Evolutionary conservation across 2,329 filamentous ascomycete species (phyloP).

Genomic region (Colletotrichum sp.): DNA sequence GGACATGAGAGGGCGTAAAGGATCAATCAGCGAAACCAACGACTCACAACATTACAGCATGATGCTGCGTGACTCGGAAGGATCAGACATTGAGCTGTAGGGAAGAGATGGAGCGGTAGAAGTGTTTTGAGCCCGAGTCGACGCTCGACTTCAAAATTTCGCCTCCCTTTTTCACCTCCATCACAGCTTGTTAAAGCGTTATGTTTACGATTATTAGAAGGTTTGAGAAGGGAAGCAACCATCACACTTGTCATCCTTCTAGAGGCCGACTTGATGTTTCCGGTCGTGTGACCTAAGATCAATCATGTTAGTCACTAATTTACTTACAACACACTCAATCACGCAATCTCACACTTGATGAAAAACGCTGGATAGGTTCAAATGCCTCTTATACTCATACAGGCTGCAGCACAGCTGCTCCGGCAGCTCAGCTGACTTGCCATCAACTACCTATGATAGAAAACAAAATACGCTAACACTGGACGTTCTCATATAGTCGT

Average conservation of each 20-base stretch:
- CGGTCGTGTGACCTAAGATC: too few relatives aligned
- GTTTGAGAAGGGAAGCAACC: too few relatives aligned
- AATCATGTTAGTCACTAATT: too few relatives aligned
- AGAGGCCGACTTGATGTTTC: too few relatives aligned
- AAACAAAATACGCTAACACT: not conserved
- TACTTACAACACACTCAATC: not conserved
- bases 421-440: constrained; percentile 15
- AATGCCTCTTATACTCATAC: not conserved
- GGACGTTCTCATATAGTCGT: not conserved
- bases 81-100: not conserved
- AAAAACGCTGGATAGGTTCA: not conserved
- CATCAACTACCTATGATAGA: not conserved
- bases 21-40: not conserved
- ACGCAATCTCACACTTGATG: not conserved
- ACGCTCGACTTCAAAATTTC: too few relatives aligned
- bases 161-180: too few relatives aligned
- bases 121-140: too few relatives aligned
- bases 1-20: not conserved
- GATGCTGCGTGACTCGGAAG: not conserved
- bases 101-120: not conserved
- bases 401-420: constrained; percentile 14
- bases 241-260: too few relatives aligned
- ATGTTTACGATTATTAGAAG: too few relatives aligned
- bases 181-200: too few relatives aligned
- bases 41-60: not conserved